Evolutionary conservation across 2,329 filamentous ascomycete genomes (phyloP).

Genomic region (Sclerotinia nivalis): DNA sequence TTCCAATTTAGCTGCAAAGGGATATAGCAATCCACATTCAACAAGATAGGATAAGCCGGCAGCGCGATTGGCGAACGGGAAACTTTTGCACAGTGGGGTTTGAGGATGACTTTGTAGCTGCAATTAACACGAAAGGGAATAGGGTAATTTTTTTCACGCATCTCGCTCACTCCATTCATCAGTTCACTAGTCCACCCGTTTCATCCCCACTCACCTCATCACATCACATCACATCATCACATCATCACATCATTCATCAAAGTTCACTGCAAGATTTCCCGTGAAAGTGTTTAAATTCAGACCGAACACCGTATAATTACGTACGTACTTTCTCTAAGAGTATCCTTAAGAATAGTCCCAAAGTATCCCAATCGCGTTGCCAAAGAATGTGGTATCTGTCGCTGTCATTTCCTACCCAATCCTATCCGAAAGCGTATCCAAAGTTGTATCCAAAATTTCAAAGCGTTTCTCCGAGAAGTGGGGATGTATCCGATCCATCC

Average conservation of each 20-base stretch:
- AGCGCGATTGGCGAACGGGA: no score
- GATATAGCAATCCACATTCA: no score
- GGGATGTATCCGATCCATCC: conserved; percentile 4
- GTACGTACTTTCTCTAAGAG: background rate
- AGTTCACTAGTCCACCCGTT: background rate
- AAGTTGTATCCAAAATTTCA: background rate
- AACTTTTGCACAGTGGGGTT: no score
- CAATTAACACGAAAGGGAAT: no score
- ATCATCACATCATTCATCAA: background rate
- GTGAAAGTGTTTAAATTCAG: background rate
- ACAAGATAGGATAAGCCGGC: no score
- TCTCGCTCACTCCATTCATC: no score
- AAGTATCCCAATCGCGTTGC: background rate
- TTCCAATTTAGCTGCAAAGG: no score
- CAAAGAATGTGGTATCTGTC: conserved; percentile 21
- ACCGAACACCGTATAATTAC: conserved; percentile 7
- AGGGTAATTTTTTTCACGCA: no score
- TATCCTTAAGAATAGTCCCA: background rate
- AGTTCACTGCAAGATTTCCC: background rate
- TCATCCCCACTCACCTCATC: background rate
- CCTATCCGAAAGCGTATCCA: background rate
- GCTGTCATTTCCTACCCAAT: conserved; percentile 12
- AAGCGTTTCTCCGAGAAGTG: background rate
- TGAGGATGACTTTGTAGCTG: no score
- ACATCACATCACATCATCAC: background rate